phyloP scores from a whole-genome alignment of 768 basidiomycete species.

The Trametes villosa region DNA sequence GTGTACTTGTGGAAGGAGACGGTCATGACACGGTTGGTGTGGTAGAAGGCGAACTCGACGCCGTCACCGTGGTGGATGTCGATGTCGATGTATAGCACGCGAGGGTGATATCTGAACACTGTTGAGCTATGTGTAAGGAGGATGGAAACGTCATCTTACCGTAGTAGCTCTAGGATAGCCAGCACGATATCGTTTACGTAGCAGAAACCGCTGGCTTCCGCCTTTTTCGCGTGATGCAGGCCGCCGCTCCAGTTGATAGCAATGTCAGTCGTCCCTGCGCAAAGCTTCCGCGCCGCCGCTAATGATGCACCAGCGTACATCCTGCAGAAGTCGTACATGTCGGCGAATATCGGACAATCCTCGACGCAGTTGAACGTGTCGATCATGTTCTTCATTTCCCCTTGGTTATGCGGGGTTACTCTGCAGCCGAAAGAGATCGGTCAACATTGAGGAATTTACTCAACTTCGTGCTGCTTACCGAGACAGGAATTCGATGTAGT shows the following conservation, averaged over 20 bases:
- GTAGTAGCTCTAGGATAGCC: slow-evolving; percentile 88
- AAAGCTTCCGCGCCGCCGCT: slow-evolving; percentile 88
- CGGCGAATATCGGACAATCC: slow-evolving; percentile 95
- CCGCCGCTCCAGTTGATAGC: slow-evolving; percentile 99
- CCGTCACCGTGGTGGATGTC: slow-evolving; percentile 99
- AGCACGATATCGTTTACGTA: slow-evolving; percentile 98
- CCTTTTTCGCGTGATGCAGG: slow-evolving; percentile 96
- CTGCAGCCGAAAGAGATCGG: slow-evolving; percentile 42
- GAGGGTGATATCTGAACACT: slow-evolving; percentile 75
- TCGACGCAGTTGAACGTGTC: slow-evolving; percentile 94
- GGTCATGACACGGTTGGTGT: slow-evolving; percentile 97
- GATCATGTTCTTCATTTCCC: slow-evolving; percentile 74
- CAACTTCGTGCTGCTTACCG: slow-evolving; percentile 47
- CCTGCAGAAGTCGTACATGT: slow-evolving; percentile 92
- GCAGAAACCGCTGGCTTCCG: slow-evolving; percentile 98
- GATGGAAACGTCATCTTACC: slow-evolving; percentile 16
- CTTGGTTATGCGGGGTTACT: slow-evolving; percentile 78
- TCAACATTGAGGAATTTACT: neutral
- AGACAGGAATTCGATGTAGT: slow-evolving; percentile 96
- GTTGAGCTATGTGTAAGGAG: neutral
- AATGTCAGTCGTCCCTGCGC: slow-evolving; percentile 86
- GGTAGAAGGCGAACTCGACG: slow-evolving; percentile 97
- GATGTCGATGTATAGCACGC: slow-evolving; percentile 98
- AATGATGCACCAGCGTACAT: slow-evolving; percentile 94
- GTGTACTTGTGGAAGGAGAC: slow-evolving; percentile 99